These are phyloP conservation scores for Jacaranda mimosifolia DNA, from an alignment of 257 asterid genomes.

Conservation along the genomic window DNA sequence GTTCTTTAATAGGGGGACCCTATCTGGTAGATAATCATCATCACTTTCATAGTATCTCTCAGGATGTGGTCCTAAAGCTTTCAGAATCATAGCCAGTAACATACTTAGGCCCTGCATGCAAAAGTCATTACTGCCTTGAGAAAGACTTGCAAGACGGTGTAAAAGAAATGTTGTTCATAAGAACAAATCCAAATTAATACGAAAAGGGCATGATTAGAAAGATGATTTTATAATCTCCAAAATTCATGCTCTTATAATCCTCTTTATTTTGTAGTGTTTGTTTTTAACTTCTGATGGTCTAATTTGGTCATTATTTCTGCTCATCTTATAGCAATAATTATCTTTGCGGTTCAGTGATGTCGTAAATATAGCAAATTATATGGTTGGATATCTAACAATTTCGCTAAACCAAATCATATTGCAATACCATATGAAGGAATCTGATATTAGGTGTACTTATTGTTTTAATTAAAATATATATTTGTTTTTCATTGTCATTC, in stretches of 20 bases:
- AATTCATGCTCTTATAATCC: constrained; percentile 5
- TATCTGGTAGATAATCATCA: constrained; percentile 80
- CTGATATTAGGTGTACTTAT: background rate
- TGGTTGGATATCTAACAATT: constrained; percentile 10
- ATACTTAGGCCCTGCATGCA: constrained; percentile 75
- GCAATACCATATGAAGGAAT: background rate
- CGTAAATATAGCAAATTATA: background rate
- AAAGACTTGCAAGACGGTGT: constrained; percentile 21
- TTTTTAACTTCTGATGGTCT: background rate
- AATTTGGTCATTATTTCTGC: background rate
- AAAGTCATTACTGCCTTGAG: constrained; percentile 27
- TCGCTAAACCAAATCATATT: constrained; percentile 4
- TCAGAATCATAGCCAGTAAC: constrained; percentile 81
- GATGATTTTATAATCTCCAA: background rate
- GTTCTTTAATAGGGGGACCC: constrained; percentile 86
- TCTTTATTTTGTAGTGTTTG: background rate
- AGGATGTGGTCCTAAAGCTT: constrained; percentile 83
- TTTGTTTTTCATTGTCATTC: constrained; percentile 4
- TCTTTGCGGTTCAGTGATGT: background rate
- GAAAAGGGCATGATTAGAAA: background rate
- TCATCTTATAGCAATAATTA: background rate
- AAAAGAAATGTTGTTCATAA: background rate
- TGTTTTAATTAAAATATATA: constrained; percentile 6
- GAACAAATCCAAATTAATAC: background rate
- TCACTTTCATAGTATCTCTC: constrained; percentile 92